Conservation (phyloP, 495 filamentous ascomycete species). For the Penicillium robsamsonii region DNA sequence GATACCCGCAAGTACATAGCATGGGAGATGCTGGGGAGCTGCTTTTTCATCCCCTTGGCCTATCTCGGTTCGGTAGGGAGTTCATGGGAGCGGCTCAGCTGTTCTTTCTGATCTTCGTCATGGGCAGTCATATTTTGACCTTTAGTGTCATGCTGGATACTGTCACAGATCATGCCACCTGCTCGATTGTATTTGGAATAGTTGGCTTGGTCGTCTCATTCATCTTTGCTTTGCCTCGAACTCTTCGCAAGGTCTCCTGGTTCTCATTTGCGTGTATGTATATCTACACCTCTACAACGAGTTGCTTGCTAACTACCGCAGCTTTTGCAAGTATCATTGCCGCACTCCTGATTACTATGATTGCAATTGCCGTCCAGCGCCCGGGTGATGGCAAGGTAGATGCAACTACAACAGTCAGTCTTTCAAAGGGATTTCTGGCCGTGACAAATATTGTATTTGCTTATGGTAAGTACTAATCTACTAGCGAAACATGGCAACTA, state of each 20-base stretch:
- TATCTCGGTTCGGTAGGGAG: slow-evolving; percentile 58
- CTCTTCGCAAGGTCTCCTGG: slow-evolving; percentile 52
- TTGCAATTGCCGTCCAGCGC: slow-evolving; percentile 51
- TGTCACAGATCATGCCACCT: slow-evolving; percentile 57
- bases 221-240: slow-evolving; percentile 59
- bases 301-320: not conserved
- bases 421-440: slow-evolving; percentile 19
- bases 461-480: slow-evolving; percentile 20
- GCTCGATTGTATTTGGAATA: slow-evolving; percentile 62
- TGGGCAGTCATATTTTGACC: slow-evolving; percentile 68
- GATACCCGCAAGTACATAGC: slow-evolving; percentile 50
- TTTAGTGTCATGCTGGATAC: slow-evolving; percentile 61
- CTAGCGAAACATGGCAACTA: not conserved
- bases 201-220: slow-evolving; percentile 60
- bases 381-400: slow-evolving; percentile 16
- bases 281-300: not conserved
- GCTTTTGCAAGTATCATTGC: slow-evolving; percentile 58
- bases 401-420: slow-evolving; percentile 14
- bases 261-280: slow-evolving; percentile 53
- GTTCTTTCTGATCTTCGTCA: slow-evolving; percentile 67
- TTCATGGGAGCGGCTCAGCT: slow-evolving; percentile 57
- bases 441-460: slow-evolving; percentile 31
- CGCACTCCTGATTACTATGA: slow-evolving; percentile 67
- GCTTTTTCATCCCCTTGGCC: slow-evolving; percentile 56
- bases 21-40: slow-evolving; percentile 67